Conservation (phyloP, 164 flowering plant species). For the Brasenia schreberi region DNA sequence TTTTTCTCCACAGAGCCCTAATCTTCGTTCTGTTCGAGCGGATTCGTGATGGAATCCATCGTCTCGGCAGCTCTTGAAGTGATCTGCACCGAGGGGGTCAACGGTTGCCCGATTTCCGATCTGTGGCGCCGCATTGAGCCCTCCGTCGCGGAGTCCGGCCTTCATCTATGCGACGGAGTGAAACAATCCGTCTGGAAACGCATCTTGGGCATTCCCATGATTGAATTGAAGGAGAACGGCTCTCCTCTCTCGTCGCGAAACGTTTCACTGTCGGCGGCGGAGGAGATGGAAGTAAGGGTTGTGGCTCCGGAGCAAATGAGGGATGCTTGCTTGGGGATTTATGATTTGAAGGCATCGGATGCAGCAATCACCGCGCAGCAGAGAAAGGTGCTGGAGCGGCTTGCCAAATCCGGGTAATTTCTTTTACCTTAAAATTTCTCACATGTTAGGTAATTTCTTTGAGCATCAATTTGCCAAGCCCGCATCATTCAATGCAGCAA, state of each 20-base stretch:
- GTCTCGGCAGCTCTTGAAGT: slow-evolving; percentile 58
- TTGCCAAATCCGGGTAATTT: slow-evolving; percentile 43
- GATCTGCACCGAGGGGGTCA: slow-evolving; percentile 38
- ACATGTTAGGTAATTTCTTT: too few relatives aligned
- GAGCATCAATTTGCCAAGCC: too few relatives aligned
- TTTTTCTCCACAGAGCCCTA: neutral
- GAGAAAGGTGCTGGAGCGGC: slow-evolving; percentile 45
- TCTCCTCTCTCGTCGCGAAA: slow-evolving; percentile 8
- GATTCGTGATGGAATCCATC: slow-evolving; percentile 46
- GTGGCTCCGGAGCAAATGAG: slow-evolving; percentile 48
- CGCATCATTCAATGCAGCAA: neutral
- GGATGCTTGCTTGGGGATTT: slow-evolving; percentile 59
- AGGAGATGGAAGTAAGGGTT: slow-evolving; percentile 47
- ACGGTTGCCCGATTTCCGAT: slow-evolving; percentile 29
- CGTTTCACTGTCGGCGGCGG: slow-evolving; percentile 18
- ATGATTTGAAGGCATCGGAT: slow-evolving; percentile 37
- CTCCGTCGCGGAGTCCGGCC: slow-evolving; percentile 22
- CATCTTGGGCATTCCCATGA: slow-evolving; percentile 32
- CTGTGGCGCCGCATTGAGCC: slow-evolving; percentile 41
- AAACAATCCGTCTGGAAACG: slow-evolving; percentile 36
- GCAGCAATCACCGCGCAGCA: slow-evolving; percentile 29
- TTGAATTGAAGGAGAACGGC: slow-evolving; percentile 21
- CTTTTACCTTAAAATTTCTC: neutral
- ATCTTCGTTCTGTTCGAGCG: neutral
- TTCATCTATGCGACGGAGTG: slow-evolving; percentile 29